Percentiles rank a stretch among this genome's conserved stretches.
Evolutionary conservation across 2,329 filamentous ascomycete species (phyloP).

Genomic region (Trichocomaceae sp.): DNA sequence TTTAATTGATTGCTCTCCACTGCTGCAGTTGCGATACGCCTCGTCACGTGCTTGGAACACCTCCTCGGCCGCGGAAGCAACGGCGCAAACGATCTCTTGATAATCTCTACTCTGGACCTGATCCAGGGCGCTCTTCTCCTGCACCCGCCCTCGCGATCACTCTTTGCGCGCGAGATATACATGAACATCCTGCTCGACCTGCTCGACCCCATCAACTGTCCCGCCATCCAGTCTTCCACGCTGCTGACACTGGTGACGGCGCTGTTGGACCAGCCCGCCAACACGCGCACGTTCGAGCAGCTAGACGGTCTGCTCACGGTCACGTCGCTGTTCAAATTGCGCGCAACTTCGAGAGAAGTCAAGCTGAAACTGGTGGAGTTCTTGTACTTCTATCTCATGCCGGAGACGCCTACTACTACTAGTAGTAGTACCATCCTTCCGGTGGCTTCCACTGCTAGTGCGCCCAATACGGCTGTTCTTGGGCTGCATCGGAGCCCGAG

Average conservation of each 20-base stretch:
- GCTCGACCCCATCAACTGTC: conserved; percentile 84
- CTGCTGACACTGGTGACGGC: conserved; percentile 85
- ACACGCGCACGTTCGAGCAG: conserved; percentile 85
- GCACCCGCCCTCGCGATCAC: conserved; percentile 78
- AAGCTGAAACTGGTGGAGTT: conserved; percentile 97
- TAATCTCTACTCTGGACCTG: conserved; percentile 78
- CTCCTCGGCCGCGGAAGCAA: conserved; percentile 75
- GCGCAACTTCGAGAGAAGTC: conserved; percentile 76
- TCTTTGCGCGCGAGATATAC: conserved; percentile 83
- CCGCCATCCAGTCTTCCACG: conserved; percentile 82
- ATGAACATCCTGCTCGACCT: conserved; percentile 97
- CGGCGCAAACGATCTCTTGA: conserved; percentile 79
- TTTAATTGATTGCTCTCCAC: not conserved
- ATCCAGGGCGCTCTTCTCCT: conserved; percentile 83
- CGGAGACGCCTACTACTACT: conserved; percentile 57
- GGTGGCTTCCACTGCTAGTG: conserved; percentile 24
- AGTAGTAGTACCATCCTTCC: conserved; percentile 13
- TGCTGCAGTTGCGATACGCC: conserved; percentile 63
- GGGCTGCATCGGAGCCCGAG: conserved; percentile 62
- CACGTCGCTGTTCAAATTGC: conserved; percentile 86
- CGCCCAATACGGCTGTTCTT: conserved; percentile 34
- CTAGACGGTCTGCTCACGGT: conserved; percentile 88
- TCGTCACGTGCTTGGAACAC: conserved; percentile 79
- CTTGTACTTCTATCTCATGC: conserved; percentile 97
- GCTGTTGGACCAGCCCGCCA: conserved; percentile 75